Conservation (phyloP, 352 stramenopile genomes). For the Phytophthora multivora region DNA sequence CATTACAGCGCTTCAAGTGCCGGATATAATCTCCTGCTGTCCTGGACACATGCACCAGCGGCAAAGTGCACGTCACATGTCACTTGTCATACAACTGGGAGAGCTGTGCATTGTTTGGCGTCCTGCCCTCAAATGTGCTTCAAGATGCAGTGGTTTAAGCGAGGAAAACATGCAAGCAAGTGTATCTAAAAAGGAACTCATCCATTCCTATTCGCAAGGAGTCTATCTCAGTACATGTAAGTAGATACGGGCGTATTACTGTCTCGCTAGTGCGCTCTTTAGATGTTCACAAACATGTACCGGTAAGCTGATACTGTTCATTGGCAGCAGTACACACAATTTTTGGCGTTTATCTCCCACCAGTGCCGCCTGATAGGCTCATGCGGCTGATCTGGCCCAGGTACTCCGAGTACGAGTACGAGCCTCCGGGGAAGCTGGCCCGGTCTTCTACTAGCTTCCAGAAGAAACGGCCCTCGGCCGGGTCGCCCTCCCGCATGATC, state of each 20-base stretch:
- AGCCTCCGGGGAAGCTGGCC: slow-evolving; percentile 96
- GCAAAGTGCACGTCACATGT: slow-evolving; percentile 15
- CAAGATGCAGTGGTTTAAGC: background rate
- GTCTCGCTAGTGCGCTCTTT: no score
- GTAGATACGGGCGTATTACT: no score
- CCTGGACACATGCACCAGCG: slow-evolving; percentile 14
- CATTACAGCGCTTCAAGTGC: slow-evolving; percentile 23
- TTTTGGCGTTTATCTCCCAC: slow-evolving; percentile 49
- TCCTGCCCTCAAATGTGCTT: background rate
- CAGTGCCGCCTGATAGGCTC: slow-evolving; percentile 50
- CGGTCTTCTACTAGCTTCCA: slow-evolving; percentile 98
- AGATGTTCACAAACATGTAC: no score
- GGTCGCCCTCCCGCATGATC: slow-evolving; percentile 95
- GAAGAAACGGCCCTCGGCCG: slow-evolving; percentile 94
- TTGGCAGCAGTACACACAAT: no score
- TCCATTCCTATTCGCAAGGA: slow-evolving; percentile 22
- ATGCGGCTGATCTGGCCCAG: slow-evolving; percentile 89
- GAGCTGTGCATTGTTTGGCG: background rate
- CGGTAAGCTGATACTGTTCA: no score
- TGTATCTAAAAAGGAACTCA: slow-evolving; percentile 34
- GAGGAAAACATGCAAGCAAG: background rate
- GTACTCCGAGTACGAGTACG: slow-evolving; percentile 98
- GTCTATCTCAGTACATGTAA: no score
- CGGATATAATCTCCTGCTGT: slow-evolving; percentile 7
- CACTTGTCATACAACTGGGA: slow-evolving; percentile 1